Base-by-base conservation (phyloP, 139 green algal genomes). In the Auxenochlorella pyrenoidosa region DNA sequence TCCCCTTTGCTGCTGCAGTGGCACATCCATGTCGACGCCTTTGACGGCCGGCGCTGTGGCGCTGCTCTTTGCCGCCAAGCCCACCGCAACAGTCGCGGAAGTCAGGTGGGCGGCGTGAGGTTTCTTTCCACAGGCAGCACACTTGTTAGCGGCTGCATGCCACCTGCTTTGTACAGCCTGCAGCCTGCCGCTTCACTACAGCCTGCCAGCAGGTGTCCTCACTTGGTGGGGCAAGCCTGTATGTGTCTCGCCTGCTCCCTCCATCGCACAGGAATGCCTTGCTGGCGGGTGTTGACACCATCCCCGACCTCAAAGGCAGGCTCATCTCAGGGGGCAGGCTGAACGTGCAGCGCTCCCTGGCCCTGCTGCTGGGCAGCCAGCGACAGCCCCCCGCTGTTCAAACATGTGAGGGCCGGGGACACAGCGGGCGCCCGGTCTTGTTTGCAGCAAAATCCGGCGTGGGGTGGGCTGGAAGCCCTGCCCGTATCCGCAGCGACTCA, bases 1-100 rank as follows among this genome's bases (percentile, higher is more conserved):
- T 10, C 47, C 47, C 47, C 47, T 6, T 10, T 54, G 8, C 10
- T 6, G 8, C 8, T 73, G 75, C 43, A 78, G 44, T 59, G 96
- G 96, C 41, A 99, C 96, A 4, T 96, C 92, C 18, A 99, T 99
- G 97, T 94, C 97, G 0, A 97, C 95, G 1, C 94, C 94, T 6
- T 47, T 93, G 24, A 88, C 92, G 2, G 93, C 93, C 26, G 94
- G 92, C 51, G 87, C 90, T 18, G 93, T 86, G 18, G 91, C 89
- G 2, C 82, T 97, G 63, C 71, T 92, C 12, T 40, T 73, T 73
- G 66, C 66, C 34, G 32, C 66, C 66, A 73, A 73, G 66, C 66
- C 66, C 66, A 73, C 10, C 13, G 66, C 66, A 30, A 73, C 66
- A 5, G 66, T 73, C 5, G 66, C 66, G 22, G 66, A 73, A 40